Conservation (phyloP, 2,329 filamentous ascomycete genomes). For the Rutstroemia sp. region DNA sequence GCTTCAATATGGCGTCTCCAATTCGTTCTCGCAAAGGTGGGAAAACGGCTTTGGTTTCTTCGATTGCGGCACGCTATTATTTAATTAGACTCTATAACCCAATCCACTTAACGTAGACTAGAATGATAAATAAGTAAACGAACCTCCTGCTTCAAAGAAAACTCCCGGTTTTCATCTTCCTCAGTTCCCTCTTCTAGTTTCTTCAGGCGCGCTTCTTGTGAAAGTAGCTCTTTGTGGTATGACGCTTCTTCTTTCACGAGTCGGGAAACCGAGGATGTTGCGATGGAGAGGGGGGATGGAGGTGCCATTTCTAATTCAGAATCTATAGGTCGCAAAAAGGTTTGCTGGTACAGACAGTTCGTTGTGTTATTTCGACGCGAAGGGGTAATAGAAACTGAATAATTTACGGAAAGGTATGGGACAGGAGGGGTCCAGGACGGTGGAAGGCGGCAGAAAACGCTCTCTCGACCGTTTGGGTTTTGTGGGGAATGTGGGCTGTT, state of each 20-base stretch:
- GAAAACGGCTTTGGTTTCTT: conserved; percentile 82
- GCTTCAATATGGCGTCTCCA: conserved; percentile 58
- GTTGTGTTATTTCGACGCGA: too few species aligned
- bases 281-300: conserved; percentile 69
- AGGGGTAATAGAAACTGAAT: too few species aligned
- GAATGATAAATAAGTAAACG: conserved; percentile 19
- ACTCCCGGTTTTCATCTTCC: conserved; percentile 69
- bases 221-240: conserved; percentile 78
- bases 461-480: too few species aligned
- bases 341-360: too few species aligned
- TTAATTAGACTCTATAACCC: conserved; percentile 1
- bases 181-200: conserved; percentile 45
- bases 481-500: too few species aligned
- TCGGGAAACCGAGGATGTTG: conserved; percentile 70
- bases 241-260: conserved; percentile 86
- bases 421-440: too few species aligned
- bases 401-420: too few species aligned
- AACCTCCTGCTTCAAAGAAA: conserved; percentile 81
- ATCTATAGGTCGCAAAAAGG: too few species aligned
- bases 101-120: background rate
- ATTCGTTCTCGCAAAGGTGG: conserved; percentile 66
- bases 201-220: conserved; percentile 64
- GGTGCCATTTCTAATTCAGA: conserved; percentile 54
- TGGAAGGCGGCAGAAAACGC: too few species aligned
- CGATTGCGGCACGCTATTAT: conserved; percentile 46